Evolutionary conservation across 2,329 filamentous ascomycete species (phyloP).

Genomic region (Cordyceps tenuipes): DNA sequence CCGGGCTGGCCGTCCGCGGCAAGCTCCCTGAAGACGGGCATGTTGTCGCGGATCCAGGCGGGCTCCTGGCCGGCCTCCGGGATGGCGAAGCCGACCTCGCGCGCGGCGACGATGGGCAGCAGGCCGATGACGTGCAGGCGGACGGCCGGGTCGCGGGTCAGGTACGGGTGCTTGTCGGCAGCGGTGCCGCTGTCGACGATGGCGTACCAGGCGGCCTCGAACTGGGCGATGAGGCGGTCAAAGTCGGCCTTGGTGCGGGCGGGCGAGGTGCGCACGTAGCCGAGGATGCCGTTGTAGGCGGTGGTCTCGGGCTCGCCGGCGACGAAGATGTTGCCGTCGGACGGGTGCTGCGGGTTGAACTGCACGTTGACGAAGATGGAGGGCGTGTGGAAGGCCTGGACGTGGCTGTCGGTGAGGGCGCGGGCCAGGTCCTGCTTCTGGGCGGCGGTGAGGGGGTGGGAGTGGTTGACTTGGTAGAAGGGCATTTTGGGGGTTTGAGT

Average conservation of each 20-base stretch:
- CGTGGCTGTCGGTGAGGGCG: not conserved
- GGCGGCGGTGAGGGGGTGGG: not conserved
- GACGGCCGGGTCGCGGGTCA: not conserved
- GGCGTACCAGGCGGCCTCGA: constrained; percentile 7
- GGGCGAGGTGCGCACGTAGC: not conserved
- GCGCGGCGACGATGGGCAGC: constrained; percentile 1
- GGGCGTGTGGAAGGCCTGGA: not conserved
- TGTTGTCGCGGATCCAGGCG: not conserved
- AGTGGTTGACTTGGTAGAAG: constrained; percentile 5
- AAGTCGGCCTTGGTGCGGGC: constrained; percentile 6
- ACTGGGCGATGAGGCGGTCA: not conserved
- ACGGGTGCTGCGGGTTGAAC: not conserved
- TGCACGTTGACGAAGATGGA: constrained; percentile 9
- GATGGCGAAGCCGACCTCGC: not conserved
- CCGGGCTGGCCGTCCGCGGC: not conserved
- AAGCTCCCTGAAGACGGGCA: constrained; percentile 1
- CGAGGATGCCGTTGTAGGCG: not conserved
- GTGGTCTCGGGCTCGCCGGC: not conserved
- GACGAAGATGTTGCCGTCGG: not conserved
- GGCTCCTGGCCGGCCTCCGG: not conserved
- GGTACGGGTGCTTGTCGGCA: not conserved
- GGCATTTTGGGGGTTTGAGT: not conserved
- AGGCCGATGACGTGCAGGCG: not conserved
- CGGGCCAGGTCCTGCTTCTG: not conserved
- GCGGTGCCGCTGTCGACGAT: not conserved